Percentiles rank a stretch among this genome's conserved stretches.
Evolutionary conservation across 495 filamentous ascomycete genomes (phyloP).

Genomic region (Podospora pseudocomata): DNA sequence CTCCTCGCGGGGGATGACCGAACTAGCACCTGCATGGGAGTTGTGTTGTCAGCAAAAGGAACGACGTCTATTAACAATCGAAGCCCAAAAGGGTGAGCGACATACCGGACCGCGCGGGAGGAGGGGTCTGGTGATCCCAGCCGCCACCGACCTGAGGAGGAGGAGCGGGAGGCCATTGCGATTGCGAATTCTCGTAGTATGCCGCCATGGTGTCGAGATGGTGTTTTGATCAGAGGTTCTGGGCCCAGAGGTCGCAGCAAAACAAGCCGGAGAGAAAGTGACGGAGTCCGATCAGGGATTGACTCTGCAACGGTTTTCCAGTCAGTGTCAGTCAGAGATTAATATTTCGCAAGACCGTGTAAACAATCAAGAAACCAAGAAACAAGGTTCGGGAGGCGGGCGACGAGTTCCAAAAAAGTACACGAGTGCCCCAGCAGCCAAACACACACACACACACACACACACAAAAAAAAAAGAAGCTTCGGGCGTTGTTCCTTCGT

Average conservation of each 20-base stretch:
- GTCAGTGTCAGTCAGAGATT: background rate
- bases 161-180: slow-evolving; percentile 67
- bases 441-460: background rate
- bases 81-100: slow-evolving; percentile 14
- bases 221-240: background rate
- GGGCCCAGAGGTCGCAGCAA: background rate
- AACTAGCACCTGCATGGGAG: slow-evolving; percentile 62
- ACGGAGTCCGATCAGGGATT: slow-evolving; percentile 1
- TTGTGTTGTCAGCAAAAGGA: slow-evolving; percentile 38
- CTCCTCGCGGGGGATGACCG: slow-evolving; percentile 73
- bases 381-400: background rate
- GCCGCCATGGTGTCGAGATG: slow-evolving; percentile 56
- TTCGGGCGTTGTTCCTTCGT: slow-evolving; percentile 3
- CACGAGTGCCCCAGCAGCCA: background rate
- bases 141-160: slow-evolving; percentile 45
- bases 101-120: slow-evolving; percentile 81
- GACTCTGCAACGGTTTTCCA: background rate
- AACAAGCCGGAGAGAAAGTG: background rate
- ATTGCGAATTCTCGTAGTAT: slow-evolving; percentile 75
- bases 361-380: background rate
- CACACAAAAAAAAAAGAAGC: background rate
- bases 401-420: background rate
- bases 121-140: slow-evolving; percentile 78
- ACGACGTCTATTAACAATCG: slow-evolving; percentile 10
- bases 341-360: background rate